phyloP scores from a whole-genome alignment of 768 basidiomycete genomes.

The Pisolithus sp. region DNA sequence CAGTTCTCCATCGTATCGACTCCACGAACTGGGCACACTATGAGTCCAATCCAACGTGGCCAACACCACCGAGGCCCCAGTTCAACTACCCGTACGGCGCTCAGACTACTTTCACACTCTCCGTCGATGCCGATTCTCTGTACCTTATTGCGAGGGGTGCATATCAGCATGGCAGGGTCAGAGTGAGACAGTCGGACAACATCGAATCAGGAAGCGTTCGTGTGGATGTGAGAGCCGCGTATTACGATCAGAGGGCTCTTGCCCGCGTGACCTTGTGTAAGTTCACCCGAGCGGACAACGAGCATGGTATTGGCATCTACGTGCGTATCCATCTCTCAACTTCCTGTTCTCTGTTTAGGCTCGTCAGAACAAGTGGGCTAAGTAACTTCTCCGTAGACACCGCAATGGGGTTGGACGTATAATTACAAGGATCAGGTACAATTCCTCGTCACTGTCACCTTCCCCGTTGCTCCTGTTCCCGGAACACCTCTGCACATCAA shows the following conservation, averaged over 20 bases:
- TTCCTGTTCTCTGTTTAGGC: not conserved
- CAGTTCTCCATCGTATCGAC: conserved; percentile 8
- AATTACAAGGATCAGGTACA: conserved; percentile 11
- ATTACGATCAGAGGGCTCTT: conserved; percentile 16
- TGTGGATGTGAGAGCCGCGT: conserved; percentile 28
- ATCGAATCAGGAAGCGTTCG: conserved; percentile 9
- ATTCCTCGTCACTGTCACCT: conserved; percentile 24
- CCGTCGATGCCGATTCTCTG: conserved; percentile 22
- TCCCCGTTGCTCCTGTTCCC: conserved; percentile 18
- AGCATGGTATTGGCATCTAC: conserved; percentile 33
- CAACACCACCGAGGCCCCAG: not conserved
- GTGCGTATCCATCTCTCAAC: conserved; percentile 18
- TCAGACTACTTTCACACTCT: conserved; percentile 24
- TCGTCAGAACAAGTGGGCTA: not conserved
- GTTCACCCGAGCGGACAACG: conserved; percentile 20
- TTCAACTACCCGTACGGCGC: conserved; percentile 8
- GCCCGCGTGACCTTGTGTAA: conserved; percentile 26
- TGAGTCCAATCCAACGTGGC: conserved; percentile 11
- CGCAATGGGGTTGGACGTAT: not conserved
- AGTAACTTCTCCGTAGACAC: conserved; percentile 11
- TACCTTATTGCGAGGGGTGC: conserved; percentile 31
- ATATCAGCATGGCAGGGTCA: conserved; percentile 16
- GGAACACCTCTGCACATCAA: conserved; percentile 18
- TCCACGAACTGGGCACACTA: conserved; percentile 12
- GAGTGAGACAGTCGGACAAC: conserved; percentile 12